Conservation (phyloP, 73 alveolate genomes). For the Blepharisma stoltei region DNA sequence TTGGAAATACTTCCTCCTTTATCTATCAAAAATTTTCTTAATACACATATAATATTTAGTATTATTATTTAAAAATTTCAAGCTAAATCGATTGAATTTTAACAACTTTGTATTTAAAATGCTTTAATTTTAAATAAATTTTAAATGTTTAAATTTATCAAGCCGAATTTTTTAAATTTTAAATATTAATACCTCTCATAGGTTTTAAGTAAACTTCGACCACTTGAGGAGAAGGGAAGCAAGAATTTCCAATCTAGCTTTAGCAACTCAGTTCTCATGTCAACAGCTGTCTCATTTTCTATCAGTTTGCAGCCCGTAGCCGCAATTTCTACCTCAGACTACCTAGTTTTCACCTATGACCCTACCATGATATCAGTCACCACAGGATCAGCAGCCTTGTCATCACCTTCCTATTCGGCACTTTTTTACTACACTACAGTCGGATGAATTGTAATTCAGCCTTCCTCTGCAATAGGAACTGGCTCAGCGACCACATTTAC, state of each 20-base stretch:
- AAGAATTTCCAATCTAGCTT: not conserved
- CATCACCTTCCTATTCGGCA: not conserved
- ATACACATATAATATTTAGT: too few species aligned
- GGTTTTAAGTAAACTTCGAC: too few species aligned
- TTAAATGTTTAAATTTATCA: too few species aligned
- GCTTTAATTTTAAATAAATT: too few species aligned
- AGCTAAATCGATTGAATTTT: too few species aligned
- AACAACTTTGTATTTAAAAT: too few species aligned
- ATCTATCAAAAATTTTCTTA: too few species aligned
- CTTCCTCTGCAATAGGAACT: not conserved
- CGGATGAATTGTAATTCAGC: constrained; percentile 1
- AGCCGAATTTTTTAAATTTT: too few species aligned
- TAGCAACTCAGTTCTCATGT: not conserved
- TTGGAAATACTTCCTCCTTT: too few species aligned
- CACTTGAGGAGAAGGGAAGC: too few species aligned
- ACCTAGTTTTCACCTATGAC: not conserved
- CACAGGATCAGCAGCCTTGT: not conserved
- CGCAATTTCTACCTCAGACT: not conserved
- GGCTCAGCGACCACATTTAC: not conserved
- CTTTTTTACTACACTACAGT: not conserved
- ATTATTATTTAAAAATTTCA: too few species aligned
- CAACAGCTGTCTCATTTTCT: not conserved
- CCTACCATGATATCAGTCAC: not conserved
- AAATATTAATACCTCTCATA: too few species aligned
- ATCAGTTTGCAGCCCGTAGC: not conserved